Evolutionary conservation across 768 basidiomycete species (phyloP).

Genomic region (Ramaria sp.): DNA sequence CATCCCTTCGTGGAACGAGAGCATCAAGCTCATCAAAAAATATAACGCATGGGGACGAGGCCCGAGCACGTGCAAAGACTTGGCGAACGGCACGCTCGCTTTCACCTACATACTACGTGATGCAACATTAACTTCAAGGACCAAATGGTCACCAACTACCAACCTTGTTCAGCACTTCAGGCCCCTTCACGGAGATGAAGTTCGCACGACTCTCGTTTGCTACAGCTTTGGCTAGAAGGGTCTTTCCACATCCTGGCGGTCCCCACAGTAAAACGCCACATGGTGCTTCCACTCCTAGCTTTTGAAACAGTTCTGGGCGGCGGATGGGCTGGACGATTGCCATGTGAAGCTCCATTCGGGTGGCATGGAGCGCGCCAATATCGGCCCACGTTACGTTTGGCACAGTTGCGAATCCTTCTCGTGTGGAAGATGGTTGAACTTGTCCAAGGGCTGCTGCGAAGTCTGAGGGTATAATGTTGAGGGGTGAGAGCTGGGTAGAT

Average conservation of each 20-base stretch:
- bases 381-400: conserved; percentile 95
- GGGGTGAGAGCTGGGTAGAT: conserved; percentile 62
- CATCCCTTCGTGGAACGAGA: conserved; percentile 81
- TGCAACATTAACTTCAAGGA: not conserved
- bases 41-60: conserved; percentile 89
- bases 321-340: conserved; percentile 93
- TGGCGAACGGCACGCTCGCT: conserved; percentile 92
- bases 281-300: conserved; percentile 82
- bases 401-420: conserved; percentile 96
- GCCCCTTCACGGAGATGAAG: conserved; percentile 97
- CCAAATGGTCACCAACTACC: conserved; percentile 12
- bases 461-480: conserved; percentile 74
- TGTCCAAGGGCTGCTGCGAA: conserved; percentile 75
- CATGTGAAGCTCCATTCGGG: conserved; percentile 91
- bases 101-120: conserved; percentile 83
- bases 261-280: conserved; percentile 98
- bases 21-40: conserved; percentile 96
- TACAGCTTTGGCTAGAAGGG: conserved; percentile 93
- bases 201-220: conserved; percentile 93
- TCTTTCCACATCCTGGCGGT: conserved; percentile 97
- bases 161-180: conserved; percentile 94
- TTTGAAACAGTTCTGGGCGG: conserved; percentile 78
- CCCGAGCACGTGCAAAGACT: conserved; percentile 87
- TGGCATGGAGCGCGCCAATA: conserved; percentile 81
- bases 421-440: conserved; percentile 91